Evolutionary conservation across 2,329 filamentous ascomycete species (phyloP).

Genomic region (Fusarium torulosum): DNA sequence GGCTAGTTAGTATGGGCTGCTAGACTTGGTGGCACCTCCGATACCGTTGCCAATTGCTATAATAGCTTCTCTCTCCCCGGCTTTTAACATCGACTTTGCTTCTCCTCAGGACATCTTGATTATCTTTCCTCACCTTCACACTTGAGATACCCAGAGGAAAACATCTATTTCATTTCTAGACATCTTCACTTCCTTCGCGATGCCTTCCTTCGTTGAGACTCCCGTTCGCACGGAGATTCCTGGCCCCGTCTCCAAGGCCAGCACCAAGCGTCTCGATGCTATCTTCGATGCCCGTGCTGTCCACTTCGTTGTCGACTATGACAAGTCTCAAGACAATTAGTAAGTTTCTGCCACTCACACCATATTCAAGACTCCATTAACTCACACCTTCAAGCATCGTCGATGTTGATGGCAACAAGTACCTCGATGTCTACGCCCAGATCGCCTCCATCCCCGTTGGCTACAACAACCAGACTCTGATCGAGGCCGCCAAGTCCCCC

Average conservation of each 20-base stretch:
- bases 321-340: conserved; percentile 66
- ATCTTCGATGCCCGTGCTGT: conserved; percentile 66
- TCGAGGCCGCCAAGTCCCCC: conserved; percentile 73
- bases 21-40: conserved; percentile 33
- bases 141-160: conserved; percentile 34
- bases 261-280: conserved; percentile 58
- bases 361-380: background rate
- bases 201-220: conserved; percentile 52
- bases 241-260: conserved; percentile 56
- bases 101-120: conserved; percentile 37
- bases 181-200: conserved; percentile 40
- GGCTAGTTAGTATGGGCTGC: background rate
- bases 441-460: conserved; percentile 87
- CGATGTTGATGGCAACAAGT: conserved; percentile 63
- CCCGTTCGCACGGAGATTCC: conserved; percentile 56
- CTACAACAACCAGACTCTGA: conserved; percentile 81
- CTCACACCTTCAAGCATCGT: conserved; percentile 53
- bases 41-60: conserved; percentile 43
- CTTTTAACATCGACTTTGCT: conserved; percentile 27
- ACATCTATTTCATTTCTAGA: conserved; percentile 1
- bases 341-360: conserved; percentile 11
- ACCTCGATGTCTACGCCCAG: conserved; percentile 75
- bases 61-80: conserved; percentile 44
- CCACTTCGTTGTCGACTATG: conserved; percentile 66
- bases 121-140: conserved; percentile 28